phyloP scores from a whole-genome alignment of 371 early-diverging fungal genomes.

The Rhizopus delemar region DNA sequence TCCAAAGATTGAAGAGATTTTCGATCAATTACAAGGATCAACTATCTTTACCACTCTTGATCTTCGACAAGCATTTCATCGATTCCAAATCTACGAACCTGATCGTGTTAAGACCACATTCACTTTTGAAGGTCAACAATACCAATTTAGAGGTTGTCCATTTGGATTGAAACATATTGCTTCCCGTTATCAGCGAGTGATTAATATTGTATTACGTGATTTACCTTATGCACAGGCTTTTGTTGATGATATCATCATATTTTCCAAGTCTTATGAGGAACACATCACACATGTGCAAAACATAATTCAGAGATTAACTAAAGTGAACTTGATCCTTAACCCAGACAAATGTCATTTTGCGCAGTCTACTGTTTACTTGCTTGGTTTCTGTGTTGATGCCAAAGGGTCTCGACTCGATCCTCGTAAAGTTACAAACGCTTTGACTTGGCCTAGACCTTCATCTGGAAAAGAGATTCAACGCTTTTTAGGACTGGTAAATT shows the following conservation, averaged over 20 bases:
- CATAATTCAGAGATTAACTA: slow-evolving; percentile 19
- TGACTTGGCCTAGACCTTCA: slow-evolving; percentile 17
- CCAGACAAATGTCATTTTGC: slow-evolving; percentile 16
- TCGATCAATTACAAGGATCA: not conserved
- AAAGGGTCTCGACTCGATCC: slow-evolving; percentile 20
- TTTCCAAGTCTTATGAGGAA: slow-evolving; percentile 1
- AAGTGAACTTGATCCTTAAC: slow-evolving; percentile 22
- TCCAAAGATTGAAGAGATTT: not conserved
- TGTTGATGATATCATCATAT: slow-evolving; percentile 18
- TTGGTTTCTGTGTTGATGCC: slow-evolving; percentile 17
- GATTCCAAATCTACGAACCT: not conserved
- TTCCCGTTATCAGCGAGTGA: slow-evolving; percentile 4
- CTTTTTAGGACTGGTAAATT: slow-evolving; percentile 25
- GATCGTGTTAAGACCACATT: not conserved
- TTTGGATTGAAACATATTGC: slow-evolving; percentile 13
- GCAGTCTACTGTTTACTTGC: slow-evolving; percentile 5
- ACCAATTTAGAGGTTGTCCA: not conserved
- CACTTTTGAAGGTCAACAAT: slow-evolving; percentile 1
- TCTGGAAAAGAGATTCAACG: slow-evolving; percentile 19
- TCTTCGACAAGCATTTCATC: not conserved
- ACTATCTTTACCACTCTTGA: not conserved
- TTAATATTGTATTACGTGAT: slow-evolving; percentile 1
- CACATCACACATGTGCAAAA: slow-evolving; percentile 8
- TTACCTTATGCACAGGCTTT: slow-evolving; percentile 4
- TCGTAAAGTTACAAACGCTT: slow-evolving; percentile 17